Evolutionary conservation across 345 rosid species (phyloP).

Genomic region (Firmiana major): DNA sequence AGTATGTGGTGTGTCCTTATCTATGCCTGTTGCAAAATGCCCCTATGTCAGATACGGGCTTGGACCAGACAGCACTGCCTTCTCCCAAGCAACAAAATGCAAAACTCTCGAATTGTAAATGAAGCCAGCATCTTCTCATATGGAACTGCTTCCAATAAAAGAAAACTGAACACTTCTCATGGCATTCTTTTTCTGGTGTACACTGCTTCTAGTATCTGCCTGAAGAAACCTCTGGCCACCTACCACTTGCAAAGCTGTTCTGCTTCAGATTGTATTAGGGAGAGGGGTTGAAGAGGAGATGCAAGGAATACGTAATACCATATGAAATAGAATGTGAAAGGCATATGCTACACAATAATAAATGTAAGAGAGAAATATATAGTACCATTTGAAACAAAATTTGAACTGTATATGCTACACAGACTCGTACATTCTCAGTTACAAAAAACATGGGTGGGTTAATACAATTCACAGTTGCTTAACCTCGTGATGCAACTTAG

Average conservation of each 20-base stretch:
- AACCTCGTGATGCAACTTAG: not conserved
- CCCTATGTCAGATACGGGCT: not conserved
- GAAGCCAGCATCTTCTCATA: not conserved
- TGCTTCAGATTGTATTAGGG: not conserved
- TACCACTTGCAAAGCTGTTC: not conserved
- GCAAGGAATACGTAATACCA: not conserved
- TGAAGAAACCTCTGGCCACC: not conserved
- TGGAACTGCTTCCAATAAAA: not conserved
- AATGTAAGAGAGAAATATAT: not conserved
- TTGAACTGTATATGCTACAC: not conserved
- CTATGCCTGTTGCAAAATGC: not conserved
- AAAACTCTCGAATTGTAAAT: not conserved
- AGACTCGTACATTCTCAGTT: not conserved
- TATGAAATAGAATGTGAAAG: not conserved
- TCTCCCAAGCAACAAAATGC: not conserved
- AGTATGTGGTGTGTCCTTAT: not conserved
- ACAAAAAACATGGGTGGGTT: not conserved
- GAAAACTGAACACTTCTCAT: not conserved
- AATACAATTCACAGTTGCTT: not conserved
- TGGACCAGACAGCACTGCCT: not conserved
- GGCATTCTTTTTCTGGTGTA: not conserved
- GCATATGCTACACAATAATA: not conserved
- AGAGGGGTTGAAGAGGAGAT: not conserved
- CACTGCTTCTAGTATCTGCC: not conserved
- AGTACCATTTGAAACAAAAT: not conserved